phyloP scores from a whole-genome alignment of 1,284 basidiomycete genomes.

The Peniophora sp. region DNA sequence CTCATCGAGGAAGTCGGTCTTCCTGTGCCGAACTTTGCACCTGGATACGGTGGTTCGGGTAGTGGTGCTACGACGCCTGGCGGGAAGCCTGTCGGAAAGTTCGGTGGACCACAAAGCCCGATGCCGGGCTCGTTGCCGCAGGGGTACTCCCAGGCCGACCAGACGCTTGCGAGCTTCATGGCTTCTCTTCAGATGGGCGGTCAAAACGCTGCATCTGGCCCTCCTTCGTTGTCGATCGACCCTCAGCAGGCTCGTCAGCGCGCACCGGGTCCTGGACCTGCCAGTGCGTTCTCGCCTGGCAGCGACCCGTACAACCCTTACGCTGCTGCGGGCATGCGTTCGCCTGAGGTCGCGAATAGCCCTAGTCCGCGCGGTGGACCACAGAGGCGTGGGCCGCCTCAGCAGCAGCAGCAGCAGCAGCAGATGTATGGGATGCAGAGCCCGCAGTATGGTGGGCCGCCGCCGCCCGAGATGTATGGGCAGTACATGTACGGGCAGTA shows the following conservation, averaged over 20 bases:
- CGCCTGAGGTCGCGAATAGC: constrained; percentile 45
- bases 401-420: constrained; percentile 19
- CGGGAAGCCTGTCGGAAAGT: constrained; percentile 44
- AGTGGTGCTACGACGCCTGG: constrained; percentile 54
- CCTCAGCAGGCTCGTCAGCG: constrained; percentile 25
- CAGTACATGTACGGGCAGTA: constrained; percentile 78
- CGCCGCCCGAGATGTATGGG: constrained; percentile 66
- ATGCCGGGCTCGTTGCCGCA: constrained; percentile 69
- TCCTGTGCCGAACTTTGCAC: constrained; percentile 80
- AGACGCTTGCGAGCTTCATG: constrained; percentile 82
- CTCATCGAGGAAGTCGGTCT: constrained; percentile 92
- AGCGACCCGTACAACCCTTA: constrained; percentile 74
- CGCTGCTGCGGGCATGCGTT: constrained; percentile 35
- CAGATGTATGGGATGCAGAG: constrained; percentile 54
- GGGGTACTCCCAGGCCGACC: constrained; percentile 73
- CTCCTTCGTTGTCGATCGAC: constrained; percentile 64
- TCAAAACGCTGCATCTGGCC: constrained; percentile 74
- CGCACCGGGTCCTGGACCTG: constrained; percentile 29
- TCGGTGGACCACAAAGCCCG: constrained; percentile 38
- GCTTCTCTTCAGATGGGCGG: constrained; percentile 81
- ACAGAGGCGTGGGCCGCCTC: constrained; percentile 44
- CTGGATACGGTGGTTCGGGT: constrained; percentile 43
- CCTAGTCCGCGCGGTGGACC: constrained; percentile 24
- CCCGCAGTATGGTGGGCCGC: constrained; percentile 51
- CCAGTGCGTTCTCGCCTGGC: constrained; percentile 51